Percentiles rank a stretch among this genome's conserved stretches.
Conservation (phyloP, 2,329 filamentous ascomycete species). For the Botrytis pseudocinerea region DNA sequence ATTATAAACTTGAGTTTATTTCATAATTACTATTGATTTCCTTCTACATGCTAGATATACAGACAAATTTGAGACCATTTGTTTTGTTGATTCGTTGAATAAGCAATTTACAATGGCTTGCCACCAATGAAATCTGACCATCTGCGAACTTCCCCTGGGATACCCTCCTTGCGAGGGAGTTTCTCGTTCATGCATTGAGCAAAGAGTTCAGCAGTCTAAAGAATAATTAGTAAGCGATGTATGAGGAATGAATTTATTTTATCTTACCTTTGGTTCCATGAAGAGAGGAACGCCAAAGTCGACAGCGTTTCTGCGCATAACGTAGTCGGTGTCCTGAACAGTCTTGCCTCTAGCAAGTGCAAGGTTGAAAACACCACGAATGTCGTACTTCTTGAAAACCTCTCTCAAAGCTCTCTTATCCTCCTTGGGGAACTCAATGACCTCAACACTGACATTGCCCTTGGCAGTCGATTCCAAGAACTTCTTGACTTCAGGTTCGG, state of each 20-base stretch:
- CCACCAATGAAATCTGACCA: constrained; percentile 96
- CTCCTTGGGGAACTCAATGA: constrained; percentile 95
- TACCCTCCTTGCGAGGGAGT: constrained; percentile 82
- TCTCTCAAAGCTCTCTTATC: constrained; percentile 94
- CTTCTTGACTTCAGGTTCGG: constrained; percentile 75
- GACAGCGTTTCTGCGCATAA: constrained; percentile 97
- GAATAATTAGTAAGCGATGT: constrained; percentile 18
- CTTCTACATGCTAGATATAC: neutral
- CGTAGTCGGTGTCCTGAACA: constrained; percentile 88
- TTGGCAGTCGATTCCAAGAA: constrained; percentile 74
- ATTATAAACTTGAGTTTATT: neutral
- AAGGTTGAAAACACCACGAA: constrained; percentile 93
- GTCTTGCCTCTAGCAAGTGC: constrained; percentile 82
- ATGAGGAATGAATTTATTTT: neutral
- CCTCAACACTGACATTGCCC: constrained; percentile 70
- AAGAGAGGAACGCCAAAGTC: constrained; percentile 98
- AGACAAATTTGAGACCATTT: neutral
- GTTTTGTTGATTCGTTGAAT: neutral
- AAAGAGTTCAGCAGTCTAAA: constrained; percentile 89
- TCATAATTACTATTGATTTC: constrained; percentile 7
- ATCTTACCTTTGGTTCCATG: constrained; percentile 88
- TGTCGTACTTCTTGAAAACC: constrained; percentile 96
- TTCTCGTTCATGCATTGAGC: constrained; percentile 97
- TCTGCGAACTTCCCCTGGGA: constrained; percentile 84
- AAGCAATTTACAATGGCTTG: constrained; percentile 65